Evolutionary conservation across 768 basidiomycete species (phyloP), one percentile per base, ranked within the genome.

Genomic region (Kwoniella sp.): DNA sequence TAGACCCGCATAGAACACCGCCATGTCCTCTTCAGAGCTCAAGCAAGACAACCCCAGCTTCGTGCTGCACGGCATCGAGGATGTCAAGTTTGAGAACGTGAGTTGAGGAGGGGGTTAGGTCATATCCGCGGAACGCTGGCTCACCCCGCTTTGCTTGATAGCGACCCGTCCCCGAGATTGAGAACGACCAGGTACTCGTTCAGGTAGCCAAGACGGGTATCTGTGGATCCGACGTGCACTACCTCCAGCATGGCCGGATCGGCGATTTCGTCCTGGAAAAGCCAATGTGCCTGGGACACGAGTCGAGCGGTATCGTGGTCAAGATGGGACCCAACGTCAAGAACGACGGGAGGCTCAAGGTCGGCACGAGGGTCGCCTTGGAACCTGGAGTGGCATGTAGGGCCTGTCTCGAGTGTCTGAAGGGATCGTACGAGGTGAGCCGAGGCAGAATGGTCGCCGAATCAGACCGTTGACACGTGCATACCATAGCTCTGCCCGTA

Each of bases 321-420:
- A 46, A 60, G 31, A 17, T 65, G 12, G 63, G 63, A 26, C 33
- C 45, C 10, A 38, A 32, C 11, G 63, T 65, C n/a, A 56, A 45
- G 32, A 29, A 83, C 69, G 52, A 53, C 34, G 33, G 26, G 4
- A 39, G 55, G n/a, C 75, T 90, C 53, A 85, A 86, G 69, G 76
- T 80, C 14, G 90, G 92, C 8, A 88, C 91, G 63, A 82, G 87
- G 42, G 91, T 96, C 41, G 89, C 91, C 25, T 80, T 95, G 73
- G 92, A 98, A 68, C 89, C 91, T 26, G 89, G 88, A 20, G 82
- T 84, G 52, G 83, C 83, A 5, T 95, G 91, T 75, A 79, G 85
- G 76, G 77, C 70, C 26, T 96, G 91, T 72, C 82, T 84, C 15
- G 78, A 77, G 37, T 93, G 90, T 79, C 91, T 90, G 76, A 74